phyloP scores from a whole-genome alignment of 306 rosid species.

The Cicer judaicum region DNA sequence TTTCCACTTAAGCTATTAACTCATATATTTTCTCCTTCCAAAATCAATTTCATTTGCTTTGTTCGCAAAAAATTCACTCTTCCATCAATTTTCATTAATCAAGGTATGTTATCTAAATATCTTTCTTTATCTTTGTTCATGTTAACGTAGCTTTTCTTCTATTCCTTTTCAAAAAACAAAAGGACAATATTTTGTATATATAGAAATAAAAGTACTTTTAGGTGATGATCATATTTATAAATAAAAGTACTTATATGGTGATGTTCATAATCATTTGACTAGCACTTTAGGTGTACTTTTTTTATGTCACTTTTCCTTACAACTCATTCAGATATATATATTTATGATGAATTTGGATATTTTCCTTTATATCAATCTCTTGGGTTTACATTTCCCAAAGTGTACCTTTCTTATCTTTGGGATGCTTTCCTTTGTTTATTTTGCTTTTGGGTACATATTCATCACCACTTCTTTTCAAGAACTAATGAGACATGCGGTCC shows the following conservation, averaged over 20 bases:
- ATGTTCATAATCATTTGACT: slow-evolving; percentile 23
- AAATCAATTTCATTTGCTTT: slow-evolving; percentile 32
- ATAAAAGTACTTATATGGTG: background rate
- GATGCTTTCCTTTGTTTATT: background rate
- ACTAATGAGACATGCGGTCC: slow-evolving; percentile 6
- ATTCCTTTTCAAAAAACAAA: slow-evolving; percentile 25
- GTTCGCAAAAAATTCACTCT: slow-evolving; percentile 42
- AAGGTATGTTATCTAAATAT: slow-evolving; percentile 57
- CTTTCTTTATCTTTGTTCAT: background rate
- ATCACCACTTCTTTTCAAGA: slow-evolving; percentile 12
- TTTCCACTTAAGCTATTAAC: slow-evolving; percentile 14
- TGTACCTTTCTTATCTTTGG: slow-evolving; percentile 7
- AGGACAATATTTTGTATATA: slow-evolving; percentile 23
- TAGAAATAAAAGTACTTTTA: background rate
- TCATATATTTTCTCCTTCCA: slow-evolving; percentile 31
- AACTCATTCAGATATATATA: slow-evolving; percentile 6
- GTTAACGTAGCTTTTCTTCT: slow-evolving; percentile 25
- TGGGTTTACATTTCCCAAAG: background rate
- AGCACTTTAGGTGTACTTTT: slow-evolving; percentile 4
- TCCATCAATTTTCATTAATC: slow-evolving; percentile 46
- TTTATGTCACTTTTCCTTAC: slow-evolving; percentile 4
- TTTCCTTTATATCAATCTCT: background rate
- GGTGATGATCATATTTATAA: background rate
- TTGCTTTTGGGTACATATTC: background rate
- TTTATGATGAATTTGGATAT: background rate